A percentile compares a stretch with the other conserved stretches of the same genome.
phyloP scores from a whole-genome alignment of 1,284 basidiomycete species.

The Trichosporon inkin region DNA sequence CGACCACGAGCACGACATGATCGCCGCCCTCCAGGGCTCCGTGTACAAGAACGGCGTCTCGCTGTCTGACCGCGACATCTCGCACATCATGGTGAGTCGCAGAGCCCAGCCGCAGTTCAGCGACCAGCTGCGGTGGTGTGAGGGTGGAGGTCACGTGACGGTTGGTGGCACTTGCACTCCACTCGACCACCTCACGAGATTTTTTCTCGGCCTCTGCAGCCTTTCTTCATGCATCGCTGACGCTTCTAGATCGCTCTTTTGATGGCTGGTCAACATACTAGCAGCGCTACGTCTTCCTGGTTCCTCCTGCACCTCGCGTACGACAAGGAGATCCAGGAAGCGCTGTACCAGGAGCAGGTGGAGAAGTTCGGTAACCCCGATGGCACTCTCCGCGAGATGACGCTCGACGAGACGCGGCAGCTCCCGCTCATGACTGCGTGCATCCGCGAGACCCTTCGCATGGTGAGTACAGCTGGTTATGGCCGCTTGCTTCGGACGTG shows the following conservation, averaged over 20 bases:
- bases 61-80: slow-evolving; percentile 84
- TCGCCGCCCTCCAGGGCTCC: slow-evolving; percentile 78
- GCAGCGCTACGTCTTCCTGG: slow-evolving; percentile 88
- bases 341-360: slow-evolving; percentile 84
- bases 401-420: slow-evolving; percentile 79
- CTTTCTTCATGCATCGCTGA: slow-evolving; percentile 1
- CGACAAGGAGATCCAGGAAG: slow-evolving; percentile 70
- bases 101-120: neutral
- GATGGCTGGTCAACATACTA: slow-evolving; percentile 98
- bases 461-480: too few species aligned
- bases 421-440: slow-evolving; percentile 82
- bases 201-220: neutral
- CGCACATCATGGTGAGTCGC: slow-evolving; percentile 45
- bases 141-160: neutral
- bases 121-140: neutral
- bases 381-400: slow-evolving; percentile 72
- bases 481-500: too few species aligned
- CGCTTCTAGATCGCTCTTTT: slow-evolving; percentile 94
- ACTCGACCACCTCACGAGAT: neutral
- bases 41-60: slow-evolving; percentile 77
- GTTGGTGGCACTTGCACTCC: neutral
- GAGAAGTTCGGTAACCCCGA: slow-evolving; percentile 74
- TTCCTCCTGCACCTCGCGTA: slow-evolving; percentile 84
- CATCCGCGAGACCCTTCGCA: slow-evolving; percentile 86
- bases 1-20: slow-evolving; percentile 83